Base-by-base conservation (phyloP, 306 rosid genomes). In the Lathyrus tuberosus region DNA sequence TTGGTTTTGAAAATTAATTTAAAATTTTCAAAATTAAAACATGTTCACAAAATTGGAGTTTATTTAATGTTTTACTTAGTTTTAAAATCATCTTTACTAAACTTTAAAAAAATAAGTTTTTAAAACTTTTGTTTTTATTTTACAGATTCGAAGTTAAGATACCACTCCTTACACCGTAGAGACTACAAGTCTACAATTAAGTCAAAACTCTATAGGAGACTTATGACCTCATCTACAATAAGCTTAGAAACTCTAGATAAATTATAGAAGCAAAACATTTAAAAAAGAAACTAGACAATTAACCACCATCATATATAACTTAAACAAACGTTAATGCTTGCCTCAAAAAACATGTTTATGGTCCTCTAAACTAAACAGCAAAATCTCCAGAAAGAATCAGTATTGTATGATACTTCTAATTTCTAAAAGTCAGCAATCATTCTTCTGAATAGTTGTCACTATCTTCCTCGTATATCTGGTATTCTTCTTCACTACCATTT, bases 401-500 rank as follows among this genome's bases (percentile, higher is more conserved):
- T 28, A 35, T 35, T 35, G 18, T 28, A 8, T 26, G 38, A 52
- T 11, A 38, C 53, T 18, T 58, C 49, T 13, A 30, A 30, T 44
- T 18, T 58, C 67, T 13, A 30, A 26, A 35, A 30, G 63, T 26
- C 53, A 72, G 20, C 58, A 53, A 38, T 81, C 74, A 69, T 71
- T 81, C 86, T 6, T 83, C 87, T 41, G 87, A 80, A 48, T 56
- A 63, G 65, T 76, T 68, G 52, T 44, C 92, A 62, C 88, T 83
- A 37, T 86, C 89, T 77, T 80, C 86, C 78, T 80, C 91, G 53
- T 84, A 90, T 69, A 87, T 84, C 31, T 73, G 82, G 65, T 85
- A 90, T 73, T 87, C 94, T 80, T 90, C 91, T 2, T 90, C 93
- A 42, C 91, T 85, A 4, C 59, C 72, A 69, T 69, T 65, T 69